Percentiles rank a stretch among this genome's conserved stretches.
phyloP scores from a whole-genome alignment of 495 filamentous ascomycete genomes.

The Pyrenula aspistea region DNA sequence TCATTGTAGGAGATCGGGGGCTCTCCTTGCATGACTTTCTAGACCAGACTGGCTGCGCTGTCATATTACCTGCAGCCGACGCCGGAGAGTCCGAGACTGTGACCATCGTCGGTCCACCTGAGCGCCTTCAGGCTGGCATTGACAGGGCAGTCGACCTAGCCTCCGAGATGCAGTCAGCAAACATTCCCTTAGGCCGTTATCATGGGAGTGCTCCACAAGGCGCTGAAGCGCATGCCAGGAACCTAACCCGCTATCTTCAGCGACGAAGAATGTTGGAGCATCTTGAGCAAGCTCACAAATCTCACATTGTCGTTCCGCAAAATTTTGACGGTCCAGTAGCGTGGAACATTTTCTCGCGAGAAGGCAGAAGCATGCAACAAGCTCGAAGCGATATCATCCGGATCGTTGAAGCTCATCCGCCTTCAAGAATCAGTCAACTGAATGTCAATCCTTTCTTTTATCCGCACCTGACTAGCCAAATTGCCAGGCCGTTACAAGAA shows the following conservation, averaged over 20 bases:
- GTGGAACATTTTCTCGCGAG: constrained; percentile 77
- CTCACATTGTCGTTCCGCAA: constrained; percentile 68
- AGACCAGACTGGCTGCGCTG: constrained; percentile 76
- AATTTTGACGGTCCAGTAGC: constrained; percentile 47
- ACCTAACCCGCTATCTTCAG: constrained; percentile 72
- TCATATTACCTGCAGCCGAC: constrained; percentile 59
- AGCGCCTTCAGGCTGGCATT: constrained; percentile 57
- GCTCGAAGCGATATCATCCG: constrained; percentile 72
- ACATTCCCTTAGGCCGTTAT: constrained; percentile 64
- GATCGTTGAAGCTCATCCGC: constrained; percentile 69
- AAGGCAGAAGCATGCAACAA: constrained; percentile 70
- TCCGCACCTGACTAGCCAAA: constrained; percentile 53
- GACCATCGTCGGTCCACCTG: constrained; percentile 68
- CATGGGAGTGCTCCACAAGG: constrained; percentile 62
- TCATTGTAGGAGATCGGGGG: constrained; percentile 74
- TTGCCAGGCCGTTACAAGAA: constrained; percentile 48
- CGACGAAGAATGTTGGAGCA: constrained; percentile 64
- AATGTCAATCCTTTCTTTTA: constrained; percentile 81
- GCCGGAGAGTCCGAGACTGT: constrained; percentile 67
- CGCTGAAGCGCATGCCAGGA: constrained; percentile 63
- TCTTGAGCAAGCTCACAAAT: constrained; percentile 63
- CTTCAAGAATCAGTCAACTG: constrained; percentile 56
- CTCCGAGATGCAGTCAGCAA: constrained; percentile 64
- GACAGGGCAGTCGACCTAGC: constrained; percentile 75
- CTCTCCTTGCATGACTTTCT: constrained; percentile 75